phyloP scores from a whole-genome alignment of 2,329 filamentous ascomycete species.

The Alternaria solani region DNA sequence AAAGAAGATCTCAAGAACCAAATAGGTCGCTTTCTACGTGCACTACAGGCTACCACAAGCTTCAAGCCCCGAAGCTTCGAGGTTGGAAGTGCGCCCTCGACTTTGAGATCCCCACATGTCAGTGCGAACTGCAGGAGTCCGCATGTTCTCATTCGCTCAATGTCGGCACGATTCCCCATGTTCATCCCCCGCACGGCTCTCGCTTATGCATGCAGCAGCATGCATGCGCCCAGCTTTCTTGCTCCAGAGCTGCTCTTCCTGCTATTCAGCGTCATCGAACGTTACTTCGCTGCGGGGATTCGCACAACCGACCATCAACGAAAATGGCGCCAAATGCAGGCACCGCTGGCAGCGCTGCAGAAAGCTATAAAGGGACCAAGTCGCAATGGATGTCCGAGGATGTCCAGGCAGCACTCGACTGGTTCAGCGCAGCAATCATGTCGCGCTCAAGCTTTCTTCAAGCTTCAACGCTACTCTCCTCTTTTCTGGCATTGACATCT shows the following conservation, averaged over 20 bases:
- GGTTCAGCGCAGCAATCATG: conserved; percentile 32
- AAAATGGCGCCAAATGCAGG: conserved; percentile 6
- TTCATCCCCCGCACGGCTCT: conserved; percentile 14
- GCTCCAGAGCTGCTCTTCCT: conserved; percentile 1
- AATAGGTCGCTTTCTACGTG: neutral
- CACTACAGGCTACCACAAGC: conserved; percentile 10
- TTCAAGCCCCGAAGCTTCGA: conserved; percentile 12
- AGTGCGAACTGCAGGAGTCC: conserved; percentile 3
- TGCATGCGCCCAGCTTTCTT: conserved; percentile 3
- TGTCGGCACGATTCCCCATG: conserved; percentile 28
- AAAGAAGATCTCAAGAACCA: neutral
- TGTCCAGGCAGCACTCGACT: conserved; percentile 15
- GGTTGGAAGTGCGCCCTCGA: conserved; percentile 1
- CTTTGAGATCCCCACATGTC: conserved; percentile 4
- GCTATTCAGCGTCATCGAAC: conserved; percentile 24
- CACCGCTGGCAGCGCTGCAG: neutral
- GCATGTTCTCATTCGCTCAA: conserved; percentile 24
- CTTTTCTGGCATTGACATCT: conserved; percentile 34
- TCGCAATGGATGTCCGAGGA: conserved; percentile 1
- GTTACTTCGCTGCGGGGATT: conserved; percentile 22
- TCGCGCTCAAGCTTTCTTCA: conserved; percentile 34
- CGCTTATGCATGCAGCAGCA: conserved; percentile 20
- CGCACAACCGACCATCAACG: neutral
- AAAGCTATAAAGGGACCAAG: conserved; percentile 9
- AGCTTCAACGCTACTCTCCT: conserved; percentile 33